These are phyloP conservation scores for Thermomucor indicae-seudaticae DNA, from an alignment of 371 early-diverging fungal genomes.

Conservation along the genomic window DNA sequence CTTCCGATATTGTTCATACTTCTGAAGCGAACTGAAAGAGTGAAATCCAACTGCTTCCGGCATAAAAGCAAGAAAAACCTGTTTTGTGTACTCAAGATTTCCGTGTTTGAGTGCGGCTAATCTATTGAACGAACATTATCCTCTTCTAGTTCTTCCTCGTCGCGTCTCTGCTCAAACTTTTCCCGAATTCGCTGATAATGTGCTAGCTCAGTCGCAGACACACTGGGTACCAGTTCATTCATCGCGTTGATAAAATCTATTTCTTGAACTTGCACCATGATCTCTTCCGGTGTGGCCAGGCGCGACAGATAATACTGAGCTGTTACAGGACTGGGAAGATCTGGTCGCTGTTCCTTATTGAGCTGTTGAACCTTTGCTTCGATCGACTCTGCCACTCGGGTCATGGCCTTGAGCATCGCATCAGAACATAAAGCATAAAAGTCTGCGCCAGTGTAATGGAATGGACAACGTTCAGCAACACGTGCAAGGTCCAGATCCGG, in stretches of 20 bases:
- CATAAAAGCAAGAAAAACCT: too few species aligned
- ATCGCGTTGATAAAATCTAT: conserved; percentile 84
- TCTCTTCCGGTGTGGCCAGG: conserved; percentile 50
- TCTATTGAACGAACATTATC: too few species aligned
- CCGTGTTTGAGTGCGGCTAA: too few species aligned
- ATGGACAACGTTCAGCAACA: conserved; percentile 83
- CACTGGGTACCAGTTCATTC: conserved; percentile 84
- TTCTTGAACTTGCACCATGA: conserved; percentile 69
- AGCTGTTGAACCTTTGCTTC: conserved; percentile 55
- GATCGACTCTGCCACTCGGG: conserved; percentile 80
- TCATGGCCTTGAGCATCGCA: conserved; percentile 94
- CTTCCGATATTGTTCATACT: too few species aligned
- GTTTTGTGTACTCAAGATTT: too few species aligned
- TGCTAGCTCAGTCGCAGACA: conserved; percentile 83
- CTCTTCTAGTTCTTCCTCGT: conserved; percentile 19
- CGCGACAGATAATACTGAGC: conserved; percentile 20
- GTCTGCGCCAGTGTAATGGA: conserved; percentile 96
- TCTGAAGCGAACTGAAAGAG: too few species aligned
- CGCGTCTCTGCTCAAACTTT: conserved; percentile 48
- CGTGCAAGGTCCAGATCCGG: conserved; percentile 68
- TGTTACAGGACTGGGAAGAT: conserved; percentile 15
- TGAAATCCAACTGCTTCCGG: too few species aligned
- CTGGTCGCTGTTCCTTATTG: conserved; percentile 27
- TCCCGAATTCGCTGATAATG: conserved; percentile 80
- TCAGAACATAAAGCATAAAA: conserved; percentile 97